A percentile compares a stretch with the other conserved stretches of the same genome.
Conservation (phyloP, 306 rosid species). For the Rubus idaeus region DNA sequence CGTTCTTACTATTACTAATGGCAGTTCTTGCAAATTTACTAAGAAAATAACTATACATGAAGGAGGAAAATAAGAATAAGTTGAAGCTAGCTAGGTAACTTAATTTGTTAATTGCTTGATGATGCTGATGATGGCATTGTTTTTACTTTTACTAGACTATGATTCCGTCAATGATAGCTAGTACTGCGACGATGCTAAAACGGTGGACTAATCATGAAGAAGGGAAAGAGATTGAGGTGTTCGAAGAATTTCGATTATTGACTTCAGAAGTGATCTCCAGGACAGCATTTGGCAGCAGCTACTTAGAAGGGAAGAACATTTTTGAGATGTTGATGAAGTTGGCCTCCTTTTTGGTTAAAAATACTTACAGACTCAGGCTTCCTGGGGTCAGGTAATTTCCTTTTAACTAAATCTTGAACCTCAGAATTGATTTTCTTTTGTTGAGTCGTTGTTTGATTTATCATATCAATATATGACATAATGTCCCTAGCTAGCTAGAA, state of each 20-base stretch:
- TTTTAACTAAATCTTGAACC: background rate
- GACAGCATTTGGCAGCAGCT: constrained; percentile 7
- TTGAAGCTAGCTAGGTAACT: background rate
- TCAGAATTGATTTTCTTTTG: background rate
- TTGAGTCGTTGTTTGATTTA: background rate
- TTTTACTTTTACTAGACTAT: background rate
- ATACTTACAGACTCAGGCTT: background rate
- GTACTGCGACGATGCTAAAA: background rate
- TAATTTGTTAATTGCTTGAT: background rate
- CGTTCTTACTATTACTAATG: background rate
- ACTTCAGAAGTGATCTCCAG: background rate
- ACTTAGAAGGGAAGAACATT: background rate
- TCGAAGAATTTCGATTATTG: constrained; percentile 1
- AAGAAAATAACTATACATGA: too few species aligned
- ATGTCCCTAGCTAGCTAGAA: background rate
- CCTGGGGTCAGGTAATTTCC: background rate
- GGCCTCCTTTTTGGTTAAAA: background rate
- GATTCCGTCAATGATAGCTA: constrained; percentile 2
- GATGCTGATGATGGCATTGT: background rate
- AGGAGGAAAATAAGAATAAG: too few species aligned
- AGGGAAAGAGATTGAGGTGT: constrained; percentile 2
- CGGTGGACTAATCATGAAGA: background rate
- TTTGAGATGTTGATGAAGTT: background rate
- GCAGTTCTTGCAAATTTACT: background rate
- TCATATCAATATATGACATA: background rate